Conservation (phyloP, 176 grass and related monocot genomes). For the Dendrocalamus sinicus region DNA sequence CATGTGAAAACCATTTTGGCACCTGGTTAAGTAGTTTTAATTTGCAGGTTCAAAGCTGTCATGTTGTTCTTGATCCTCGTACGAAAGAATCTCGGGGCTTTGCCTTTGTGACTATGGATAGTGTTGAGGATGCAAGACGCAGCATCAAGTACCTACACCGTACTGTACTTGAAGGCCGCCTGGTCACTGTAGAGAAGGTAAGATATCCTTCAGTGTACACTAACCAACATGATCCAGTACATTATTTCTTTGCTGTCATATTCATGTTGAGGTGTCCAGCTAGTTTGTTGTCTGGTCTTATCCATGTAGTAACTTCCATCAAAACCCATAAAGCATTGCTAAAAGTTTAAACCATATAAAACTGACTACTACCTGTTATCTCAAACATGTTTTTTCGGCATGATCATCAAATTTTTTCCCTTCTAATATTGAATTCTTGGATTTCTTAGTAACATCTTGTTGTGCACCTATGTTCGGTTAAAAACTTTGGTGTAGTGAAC, state of each 20-base stretch:
- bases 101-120: slow-evolving; percentile 92
- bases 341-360: slow-evolving; percentile 46
- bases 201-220: neutral
- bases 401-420: neutral
- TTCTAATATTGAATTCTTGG: slow-evolving; percentile 34
- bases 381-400: slow-evolving; percentile 38
- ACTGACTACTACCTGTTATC: slow-evolving; percentile 15
- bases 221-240: neutral
- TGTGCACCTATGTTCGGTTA: slow-evolving; percentile 28
- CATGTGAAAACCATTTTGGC: slow-evolving; percentile 19
- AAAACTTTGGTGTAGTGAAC: slow-evolving; percentile 28
- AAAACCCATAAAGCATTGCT: slow-evolving; percentile 7
- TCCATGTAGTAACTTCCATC: slow-evolving; percentile 1
- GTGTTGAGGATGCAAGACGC: slow-evolving; percentile 73
- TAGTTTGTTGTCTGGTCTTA: slow-evolving; percentile 48
- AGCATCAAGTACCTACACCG: slow-evolving; percentile 84
- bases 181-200: slow-evolving; percentile 89
- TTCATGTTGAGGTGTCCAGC: neutral
- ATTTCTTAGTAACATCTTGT: slow-evolving; percentile 42
- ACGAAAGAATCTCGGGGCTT: slow-evolving; percentile 93
- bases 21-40: slow-evolving; percentile 15
- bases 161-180: slow-evolving; percentile 87
- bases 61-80: slow-evolving; percentile 87
- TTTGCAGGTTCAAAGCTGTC: slow-evolving; percentile 75
- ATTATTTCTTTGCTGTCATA: slow-evolving; percentile 2